These are phyloP conservation scores for Fusarium incarnatum DNA, from an alignment of 2,329 filamentous ascomycete species.

Conservation along the genomic window DNA sequence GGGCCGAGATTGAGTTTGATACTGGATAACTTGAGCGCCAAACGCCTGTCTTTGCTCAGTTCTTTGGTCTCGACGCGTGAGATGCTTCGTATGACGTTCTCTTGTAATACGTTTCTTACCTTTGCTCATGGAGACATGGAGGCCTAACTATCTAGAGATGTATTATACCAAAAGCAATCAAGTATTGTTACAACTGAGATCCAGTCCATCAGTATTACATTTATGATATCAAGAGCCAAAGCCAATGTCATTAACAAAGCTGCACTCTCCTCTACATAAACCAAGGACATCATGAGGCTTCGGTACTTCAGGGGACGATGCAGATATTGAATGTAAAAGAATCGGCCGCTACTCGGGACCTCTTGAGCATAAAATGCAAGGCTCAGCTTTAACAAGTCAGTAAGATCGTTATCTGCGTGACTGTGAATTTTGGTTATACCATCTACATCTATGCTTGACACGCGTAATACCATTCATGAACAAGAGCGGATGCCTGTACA, in stretches of 20 bases:
- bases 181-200: not conserved
- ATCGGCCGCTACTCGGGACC: not conserved
- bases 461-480: not conserved
- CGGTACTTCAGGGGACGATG: not conserved
- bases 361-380: not conserved
- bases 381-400: not conserved
- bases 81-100: not conserved
- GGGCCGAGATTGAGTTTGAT: not conserved
- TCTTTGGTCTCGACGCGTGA: not conserved
- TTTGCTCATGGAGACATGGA: not conserved
- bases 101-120: not conserved
- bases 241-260: rapidly evolving
- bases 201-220: not conserved
- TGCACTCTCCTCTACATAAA: not conserved
- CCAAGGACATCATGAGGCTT: not conserved
- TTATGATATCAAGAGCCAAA: not conserved
- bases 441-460: not conserved
- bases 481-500: not conserved
- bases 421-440: not conserved
- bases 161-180: not conserved
- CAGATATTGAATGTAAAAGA: not conserved
- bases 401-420: not conserved
- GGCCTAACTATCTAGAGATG: not conserved
- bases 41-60: not conserved
- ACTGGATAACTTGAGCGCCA: not conserved